These are phyloP conservation scores for Sechiopsis laciniata DNA, from an alignment of 306 rosid genomes.

Conservation along the genomic window DNA sequence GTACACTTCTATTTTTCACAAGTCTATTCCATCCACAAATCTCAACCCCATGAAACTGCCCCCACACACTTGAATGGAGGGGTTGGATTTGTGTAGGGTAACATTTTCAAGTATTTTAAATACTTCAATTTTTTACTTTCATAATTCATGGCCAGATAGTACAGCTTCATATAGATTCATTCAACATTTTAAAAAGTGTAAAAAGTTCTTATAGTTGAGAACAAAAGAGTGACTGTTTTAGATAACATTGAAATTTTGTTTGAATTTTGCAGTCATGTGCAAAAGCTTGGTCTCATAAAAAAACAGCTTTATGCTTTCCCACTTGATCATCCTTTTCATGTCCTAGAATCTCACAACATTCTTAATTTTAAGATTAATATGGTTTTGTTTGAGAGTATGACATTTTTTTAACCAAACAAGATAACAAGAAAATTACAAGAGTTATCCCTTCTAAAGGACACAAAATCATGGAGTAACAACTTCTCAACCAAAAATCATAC, in stretches of 20 bases:
- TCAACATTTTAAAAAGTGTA: not conserved
- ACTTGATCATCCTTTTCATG: not conserved
- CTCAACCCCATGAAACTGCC: too few species aligned
- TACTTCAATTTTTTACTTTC: not conserved
- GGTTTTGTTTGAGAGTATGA: not conserved
- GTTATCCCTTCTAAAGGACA: too few species aligned
- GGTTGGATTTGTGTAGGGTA: not conserved
- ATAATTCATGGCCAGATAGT: not conserved
- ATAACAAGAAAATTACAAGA: too few species aligned
- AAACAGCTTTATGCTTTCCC: too few species aligned
- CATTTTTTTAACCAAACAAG: too few species aligned
- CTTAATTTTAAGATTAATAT: not conserved
- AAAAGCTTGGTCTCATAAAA: too few species aligned
- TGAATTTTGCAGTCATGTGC: not conserved
- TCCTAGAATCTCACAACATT: not conserved
- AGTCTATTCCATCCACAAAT: too few species aligned
- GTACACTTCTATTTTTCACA: too few species aligned
- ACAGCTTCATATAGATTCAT: not conserved
- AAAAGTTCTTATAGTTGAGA: not conserved
- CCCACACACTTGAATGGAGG: conserved; percentile 8
- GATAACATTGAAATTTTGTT: conserved; percentile 12
- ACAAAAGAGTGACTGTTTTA: conserved; percentile 20
- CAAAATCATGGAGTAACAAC: too few species aligned
- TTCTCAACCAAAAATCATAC: too few species aligned
- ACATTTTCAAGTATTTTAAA: not conserved